phyloP scores from a whole-genome alignment of 2,329 filamentous ascomycete species.

The Aotearoamyces nothofagi region DNA sequence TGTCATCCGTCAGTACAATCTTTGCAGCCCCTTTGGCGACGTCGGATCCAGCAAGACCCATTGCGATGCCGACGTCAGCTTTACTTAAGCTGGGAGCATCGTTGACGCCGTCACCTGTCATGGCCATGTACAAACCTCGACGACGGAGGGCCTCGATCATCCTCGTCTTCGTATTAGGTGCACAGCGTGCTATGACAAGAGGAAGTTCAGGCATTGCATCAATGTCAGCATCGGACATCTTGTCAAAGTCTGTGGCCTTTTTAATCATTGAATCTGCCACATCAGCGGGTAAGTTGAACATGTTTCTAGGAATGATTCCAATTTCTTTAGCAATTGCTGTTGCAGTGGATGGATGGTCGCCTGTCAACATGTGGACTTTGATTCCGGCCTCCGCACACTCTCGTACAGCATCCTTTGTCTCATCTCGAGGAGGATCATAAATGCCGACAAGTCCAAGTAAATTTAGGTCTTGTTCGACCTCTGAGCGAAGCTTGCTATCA shows the following conservation, averaged over 20 bases:
- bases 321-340: slow-evolving; percentile 40
- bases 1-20: slow-evolving; percentile 38
- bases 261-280: slow-evolving; percentile 33
- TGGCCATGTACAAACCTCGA: slow-evolving; percentile 31
- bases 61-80: slow-evolving; percentile 42
- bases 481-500: slow-evolving; percentile 14
- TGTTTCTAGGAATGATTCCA: slow-evolving; percentile 31
- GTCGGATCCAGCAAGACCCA: slow-evolving; percentile 46
- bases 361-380: slow-evolving; percentile 62
- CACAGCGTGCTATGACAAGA: slow-evolving; percentile 36
- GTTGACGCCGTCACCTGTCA: slow-evolving; percentile 42
- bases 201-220: slow-evolving; percentile 32
- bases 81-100: slow-evolving; percentile 36
- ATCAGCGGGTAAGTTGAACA: slow-evolving; percentile 26
- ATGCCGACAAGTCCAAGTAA: slow-evolving; percentile 41
- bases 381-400: slow-evolving; percentile 55
- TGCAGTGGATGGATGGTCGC: slow-evolving; percentile 38
- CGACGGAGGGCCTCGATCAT: slow-evolving; percentile 39
- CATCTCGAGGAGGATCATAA: slow-evolving; percentile 41
- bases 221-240: slow-evolving; percentile 30
- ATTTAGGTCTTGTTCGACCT: slow-evolving; percentile 35
- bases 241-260: slow-evolving; percentile 32
- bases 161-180: slow-evolving; percentile 35
- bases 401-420: slow-evolving; percentile 38
- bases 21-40: slow-evolving; percentile 46